Conservation (phyloP, 2,329 filamentous ascomycete species). For the Colletotrichum melonis region DNA sequence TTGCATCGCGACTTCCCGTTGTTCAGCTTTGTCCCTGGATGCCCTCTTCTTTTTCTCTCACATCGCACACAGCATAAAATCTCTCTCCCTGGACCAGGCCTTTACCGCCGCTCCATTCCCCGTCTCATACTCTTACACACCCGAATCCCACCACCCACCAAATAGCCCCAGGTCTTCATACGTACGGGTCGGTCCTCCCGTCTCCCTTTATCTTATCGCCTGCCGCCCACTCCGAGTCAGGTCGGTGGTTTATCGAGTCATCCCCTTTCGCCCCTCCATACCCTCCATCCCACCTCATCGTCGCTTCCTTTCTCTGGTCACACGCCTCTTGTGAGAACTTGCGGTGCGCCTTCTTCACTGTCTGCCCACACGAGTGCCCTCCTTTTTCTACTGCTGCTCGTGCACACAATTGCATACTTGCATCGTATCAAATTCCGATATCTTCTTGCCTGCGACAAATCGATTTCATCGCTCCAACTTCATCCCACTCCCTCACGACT, state of each 20-base stretch:
- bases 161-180: too few relatives aligned
- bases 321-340: conserved; percentile 23
- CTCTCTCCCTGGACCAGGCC: neutral
- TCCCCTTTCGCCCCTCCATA: conserved; percentile 25
- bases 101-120: neutral
- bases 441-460: neutral
- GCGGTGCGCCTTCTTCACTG: neutral
- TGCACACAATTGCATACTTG: neutral
- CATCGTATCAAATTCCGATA: neutral
- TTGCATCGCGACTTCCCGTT: neutral
- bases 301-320: conserved; percentile 1
- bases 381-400: neutral
- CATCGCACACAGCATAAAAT: neutral
- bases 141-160: too few relatives aligned
- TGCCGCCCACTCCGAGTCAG: conserved; percentile 25
- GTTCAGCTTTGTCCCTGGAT: neutral
- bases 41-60: neutral
- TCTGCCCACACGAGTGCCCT: neutral
- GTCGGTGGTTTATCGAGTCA: conserved; percentile 25
- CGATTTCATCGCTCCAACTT: neutral
- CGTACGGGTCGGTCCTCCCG: neutral
- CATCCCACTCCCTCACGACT: neutral
- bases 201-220: conserved; percentile 27
- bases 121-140: neutral
- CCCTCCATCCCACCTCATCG: conserved; percentile 21